Evolutionary conservation across 208 protist species (phyloP), one percentile per base, ranked within the genome.

Genomic region (Acanthamoeba lenticulata): DNA sequence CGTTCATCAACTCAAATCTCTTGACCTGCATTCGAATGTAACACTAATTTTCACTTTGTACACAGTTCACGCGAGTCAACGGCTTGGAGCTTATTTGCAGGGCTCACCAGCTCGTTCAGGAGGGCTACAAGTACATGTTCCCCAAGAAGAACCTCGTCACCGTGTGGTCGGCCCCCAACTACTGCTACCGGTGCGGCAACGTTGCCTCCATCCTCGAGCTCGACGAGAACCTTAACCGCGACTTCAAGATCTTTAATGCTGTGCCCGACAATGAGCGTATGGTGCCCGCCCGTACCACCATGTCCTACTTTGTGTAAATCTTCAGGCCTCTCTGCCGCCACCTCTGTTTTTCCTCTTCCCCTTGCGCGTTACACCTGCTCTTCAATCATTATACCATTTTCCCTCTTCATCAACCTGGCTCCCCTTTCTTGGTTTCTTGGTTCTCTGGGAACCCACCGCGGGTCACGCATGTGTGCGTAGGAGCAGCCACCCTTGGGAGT

Each of bases 101-200:
- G 17, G 98, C 98, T 15, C 98, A 98, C 95, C 98, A 98, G 96
- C 96, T 99, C 7, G 98, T 99, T 34, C 96, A 98, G 94, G 98
- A 99, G 92, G 98, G 98, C 29, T 98, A 98, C 94, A 98, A 98
- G 96, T 98, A 98, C 94, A 98, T 98, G 95, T 98, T 98, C 95
- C 93, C 94, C 38, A 93, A 97, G 38, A 40, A 96, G 6, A 94
- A 99, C 93, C 98, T 99, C 0, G 99, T 99, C 27, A 99, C 99
- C 21, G 98, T 99, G 92, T 99, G 99, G 96, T 98, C 96, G 47
- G 99, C 99, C 0, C 99, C 99, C 13, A 99, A 99, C 97, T 99
- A 99, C 96, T 99, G 99, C 97, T 99, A 99, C 95, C 97, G 99
- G 90, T 99, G 99, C 95, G 99, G 98, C 44, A 99, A 99, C 95